Evolutionary conservation across 768 basidiomycete species (phyloP).

Genomic region (Albatrellus ellisii): DNA sequence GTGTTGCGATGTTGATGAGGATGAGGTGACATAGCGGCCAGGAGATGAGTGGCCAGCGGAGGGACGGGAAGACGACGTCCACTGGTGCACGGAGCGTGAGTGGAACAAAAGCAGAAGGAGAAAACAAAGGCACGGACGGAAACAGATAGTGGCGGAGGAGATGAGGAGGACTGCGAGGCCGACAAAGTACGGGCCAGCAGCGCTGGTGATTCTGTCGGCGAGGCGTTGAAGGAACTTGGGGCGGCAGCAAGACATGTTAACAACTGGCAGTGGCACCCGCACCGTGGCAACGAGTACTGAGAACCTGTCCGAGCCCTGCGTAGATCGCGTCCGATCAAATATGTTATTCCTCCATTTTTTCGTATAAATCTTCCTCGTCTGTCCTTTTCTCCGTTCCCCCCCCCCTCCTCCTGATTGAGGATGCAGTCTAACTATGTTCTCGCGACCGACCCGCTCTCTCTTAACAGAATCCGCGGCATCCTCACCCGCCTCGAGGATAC

Average conservation of each 20-base stretch:
- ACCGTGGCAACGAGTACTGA: conserved; percentile 3
- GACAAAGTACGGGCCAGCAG: conserved; percentile 87
- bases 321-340: too few relatives aligned
- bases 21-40: conserved; percentile 65
- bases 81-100: conserved; percentile 32
- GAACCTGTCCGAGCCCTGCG: too few relatives aligned
- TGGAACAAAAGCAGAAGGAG: not conserved
- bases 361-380: too few relatives aligned
- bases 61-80: conserved; percentile 58
- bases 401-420: too few relatives aligned
- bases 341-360: too few relatives aligned
- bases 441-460: conserved; percentile 62
- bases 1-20: conserved; percentile 58
- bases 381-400: too few relatives aligned
- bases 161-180: conserved; percentile 67
- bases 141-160: conserved; percentile 70
- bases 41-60: conserved; percentile 44
- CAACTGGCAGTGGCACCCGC: conserved; percentile 47
- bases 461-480: conserved; percentile 81
- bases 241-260: too few relatives aligned
- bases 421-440: conserved; percentile 50
- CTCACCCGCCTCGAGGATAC: conserved; percentile 92
- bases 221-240: conserved; percentile 56
- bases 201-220: conserved; percentile 75
- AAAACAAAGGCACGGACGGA: conserved; percentile 20